Evolutionary conservation across 306 rosid species (phyloP), one percentile per base, ranked within the genome.

Genomic region (Fragaria nilgerrensis): DNA sequence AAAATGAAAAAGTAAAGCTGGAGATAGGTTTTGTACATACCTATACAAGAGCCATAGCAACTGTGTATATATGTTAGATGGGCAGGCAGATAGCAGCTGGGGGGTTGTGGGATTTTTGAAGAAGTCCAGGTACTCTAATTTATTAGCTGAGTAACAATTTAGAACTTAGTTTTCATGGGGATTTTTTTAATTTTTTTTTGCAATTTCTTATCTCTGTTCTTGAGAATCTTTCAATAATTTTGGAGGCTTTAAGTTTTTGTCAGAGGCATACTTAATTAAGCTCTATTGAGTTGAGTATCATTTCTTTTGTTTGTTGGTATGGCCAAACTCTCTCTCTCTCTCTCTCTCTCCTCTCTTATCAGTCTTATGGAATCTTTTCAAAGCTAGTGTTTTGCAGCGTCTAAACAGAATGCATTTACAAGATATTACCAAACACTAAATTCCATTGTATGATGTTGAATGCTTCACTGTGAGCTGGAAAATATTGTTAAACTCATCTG

Each of bases 21-120:
- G 85, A 81, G 92, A 77, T 81, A 80, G 88, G 88, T 80, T 86
- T 44, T 90, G 94, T 91, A 91, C 84, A 93, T 89, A 93, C 88
- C 86, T 78, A 93, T 87, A 89, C 87, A 78, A 67, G 84, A 78
- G 83, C 82, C 86, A 83, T 81, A 74, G 70, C 83, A 25, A 62
- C 83, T 86, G 95, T 89, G 87, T 78, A 88, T 78, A 88, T 72
- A 86, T 91, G 78, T 89, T 87, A 87, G 89, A 86, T 78, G 85
- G 75, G 44, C 50, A 50, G 67, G 85, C 80, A 75, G 84, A 80
- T 76, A 76, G 62, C 58, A 64, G 67, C 64, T 56, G 78, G 78
- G 77, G 78, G 82, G 81, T 82, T 39, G 43, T 56, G 81, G 84
- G 69, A 79, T 78, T 71, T 39, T 20, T 61, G 58, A 58, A 77